Conservation (phyloP, 1,139 yeast genomes). For the Blastobotrys indianensis region DNA sequence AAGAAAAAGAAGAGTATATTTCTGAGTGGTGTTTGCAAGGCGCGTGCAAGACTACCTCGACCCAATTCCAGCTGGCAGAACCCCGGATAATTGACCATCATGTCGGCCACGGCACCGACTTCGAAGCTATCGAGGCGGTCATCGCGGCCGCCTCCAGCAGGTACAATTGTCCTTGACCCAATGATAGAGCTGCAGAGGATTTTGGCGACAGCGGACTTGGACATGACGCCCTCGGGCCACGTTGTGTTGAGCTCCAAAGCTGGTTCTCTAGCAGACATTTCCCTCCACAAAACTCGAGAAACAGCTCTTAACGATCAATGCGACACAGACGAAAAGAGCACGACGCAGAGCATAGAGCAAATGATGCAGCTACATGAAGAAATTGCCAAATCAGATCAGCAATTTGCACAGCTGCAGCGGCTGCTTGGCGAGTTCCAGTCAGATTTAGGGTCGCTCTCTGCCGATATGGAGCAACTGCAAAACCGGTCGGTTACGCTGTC, state of each 20-base stretch:
- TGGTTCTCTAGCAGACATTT: too few relatives aligned
- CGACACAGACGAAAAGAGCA: not conserved
- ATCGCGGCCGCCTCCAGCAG: slow-evolving; percentile 5
- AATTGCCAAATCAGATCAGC: slow-evolving; percentile 38
- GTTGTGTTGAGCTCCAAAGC: not conserved
- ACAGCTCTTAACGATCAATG: too few relatives aligned
- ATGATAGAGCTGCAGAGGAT: slow-evolving; percentile 14
- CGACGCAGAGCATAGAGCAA: slow-evolving; percentile 1
- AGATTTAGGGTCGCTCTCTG: slow-evolving; percentile 54
- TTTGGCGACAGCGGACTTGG: slow-evolving; percentile 15
- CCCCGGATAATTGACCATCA: not conserved
- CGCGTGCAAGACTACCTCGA: too few relatives aligned
- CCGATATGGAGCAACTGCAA: slow-evolving; percentile 52
- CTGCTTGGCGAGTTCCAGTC: slow-evolving; percentile 49
- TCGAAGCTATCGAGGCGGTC: slow-evolving; percentile 4
- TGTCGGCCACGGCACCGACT: not conserved
- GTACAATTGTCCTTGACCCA: not conserved
- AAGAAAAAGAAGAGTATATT: too few relatives aligned
- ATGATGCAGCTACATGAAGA: slow-evolving; percentile 32
- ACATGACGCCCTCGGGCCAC: slow-evolving; percentile 15
- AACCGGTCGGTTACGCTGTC: slow-evolving; percentile 55
- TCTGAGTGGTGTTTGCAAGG: too few relatives aligned
- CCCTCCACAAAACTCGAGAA: too few relatives aligned
- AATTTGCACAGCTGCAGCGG: slow-evolving; percentile 35
- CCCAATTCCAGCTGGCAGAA: too few relatives aligned